Evolutionary conservation across 2,329 filamentous ascomycete species (phyloP).

Genomic region (Boeremia exigua): DNA sequence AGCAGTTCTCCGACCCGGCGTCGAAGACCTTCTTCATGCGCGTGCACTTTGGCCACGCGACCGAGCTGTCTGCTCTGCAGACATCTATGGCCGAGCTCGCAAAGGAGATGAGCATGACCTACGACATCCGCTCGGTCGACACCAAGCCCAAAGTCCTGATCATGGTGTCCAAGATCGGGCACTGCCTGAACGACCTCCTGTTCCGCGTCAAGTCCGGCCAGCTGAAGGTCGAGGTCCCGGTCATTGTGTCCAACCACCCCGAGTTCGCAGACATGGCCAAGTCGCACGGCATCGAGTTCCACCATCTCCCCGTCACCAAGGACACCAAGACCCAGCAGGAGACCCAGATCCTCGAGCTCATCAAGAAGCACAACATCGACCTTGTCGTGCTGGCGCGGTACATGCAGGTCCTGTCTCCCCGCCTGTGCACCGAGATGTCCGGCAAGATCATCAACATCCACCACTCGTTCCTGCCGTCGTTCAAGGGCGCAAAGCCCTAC

Average conservation of each 20-base stretch:
- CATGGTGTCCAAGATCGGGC: conserved; percentile 89
- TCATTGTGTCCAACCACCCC: conserved; percentile 83
- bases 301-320: conserved; percentile 78
- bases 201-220: conserved; percentile 79
- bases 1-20: conserved; percentile 80
- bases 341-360: conserved; percentile 71
- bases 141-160: conserved; percentile 79
- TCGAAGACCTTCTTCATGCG: conserved; percentile 86
- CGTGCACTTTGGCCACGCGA: conserved; percentile 75
- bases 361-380: conserved; percentile 72
- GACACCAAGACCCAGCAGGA: conserved; percentile 81
- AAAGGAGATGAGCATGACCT: conserved; percentile 69
- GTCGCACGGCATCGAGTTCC: conserved; percentile 79
- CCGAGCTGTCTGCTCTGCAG: conserved; percentile 54
- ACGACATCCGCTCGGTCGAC: conserved; percentile 71
- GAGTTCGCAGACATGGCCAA: conserved; percentile 73
- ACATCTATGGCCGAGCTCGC: conserved; percentile 68
- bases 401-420: conserved; percentile 84
- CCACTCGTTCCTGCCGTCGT: conserved; percentile 83
- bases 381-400: conserved; percentile 83
- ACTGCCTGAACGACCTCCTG: conserved; percentile 83
- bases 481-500: conserved; percentile 89
- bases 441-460: conserved; percentile 93
- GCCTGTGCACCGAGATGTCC: conserved; percentile 77
- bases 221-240: conserved; percentile 74